Evolutionary conservation across 768 basidiomycete genomes (phyloP), one percentile per base, ranked within the genome.

Genomic region (Leccinellum luteum): DNA sequence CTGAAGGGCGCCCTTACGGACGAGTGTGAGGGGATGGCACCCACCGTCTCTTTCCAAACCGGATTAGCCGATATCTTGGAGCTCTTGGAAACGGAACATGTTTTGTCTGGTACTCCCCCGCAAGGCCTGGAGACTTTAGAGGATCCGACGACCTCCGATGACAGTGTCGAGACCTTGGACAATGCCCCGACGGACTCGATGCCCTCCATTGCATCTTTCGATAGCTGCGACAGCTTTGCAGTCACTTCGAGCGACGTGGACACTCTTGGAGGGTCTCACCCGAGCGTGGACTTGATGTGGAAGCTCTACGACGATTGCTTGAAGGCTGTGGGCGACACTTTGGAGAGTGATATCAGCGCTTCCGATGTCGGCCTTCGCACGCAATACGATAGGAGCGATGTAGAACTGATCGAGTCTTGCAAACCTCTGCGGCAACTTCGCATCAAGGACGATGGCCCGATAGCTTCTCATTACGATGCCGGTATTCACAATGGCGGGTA

Each of bases 201-300:
- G 38, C 38, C n/a, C n/a, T 41, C 9, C 38, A 41, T n/a, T n/a
- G 10, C 38, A 1, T 41, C 38, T 41, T 41, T 41, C 32, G 28
- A 52, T 50, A 21, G 13, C 3, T 25, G 4, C 48, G 54, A 57
- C 5, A 17, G 13, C 47, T 41, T 35, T 5, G 31, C 3, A 23
- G 21, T 14, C 12, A 6, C 2, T 44, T 17, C 27, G 25, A 31
- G 3, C 15, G 31, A 51, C 12, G 7, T 6, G 23, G 31, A 55
- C 14, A 15, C 6, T 17, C 23, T 28, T 13, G 3, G 28, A 12
- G 32, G n/a, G 4, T 19, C 44, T 44, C 35, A 52, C 12, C 50
- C 47, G 9, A 48, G 55, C 10, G 10, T 3, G 28, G 56, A 61
- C 23, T n/a, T 56, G 1, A 68, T 69, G 60, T 53, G 48, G 14